phyloP scores from a whole-genome alignment of 805 yeast species.

The Limtongia smithiae region DNA sequence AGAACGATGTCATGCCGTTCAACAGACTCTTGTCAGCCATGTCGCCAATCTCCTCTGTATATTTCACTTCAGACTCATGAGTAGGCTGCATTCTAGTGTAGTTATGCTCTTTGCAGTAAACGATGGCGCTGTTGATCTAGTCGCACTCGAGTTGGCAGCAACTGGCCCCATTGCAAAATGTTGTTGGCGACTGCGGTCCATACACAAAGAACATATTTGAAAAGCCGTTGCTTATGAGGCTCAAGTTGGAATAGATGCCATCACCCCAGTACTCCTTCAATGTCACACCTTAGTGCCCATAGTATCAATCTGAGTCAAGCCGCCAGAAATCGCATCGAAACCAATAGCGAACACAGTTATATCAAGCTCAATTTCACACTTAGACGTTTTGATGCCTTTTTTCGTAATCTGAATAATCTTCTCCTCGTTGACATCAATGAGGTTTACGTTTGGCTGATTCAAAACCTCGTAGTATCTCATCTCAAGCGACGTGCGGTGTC shows the following conservation, averaged over 20 bases:
- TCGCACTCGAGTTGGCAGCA: constrained; percentile 33
- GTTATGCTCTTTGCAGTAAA: constrained; percentile 15
- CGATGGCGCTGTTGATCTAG: constrained; percentile 30
- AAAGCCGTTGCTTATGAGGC: constrained; percentile 31
- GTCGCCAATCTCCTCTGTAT: constrained; percentile 30
- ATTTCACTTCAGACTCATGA: constrained; percentile 30
- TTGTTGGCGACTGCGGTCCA: constrained; percentile 39
- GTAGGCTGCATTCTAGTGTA: constrained; percentile 26
- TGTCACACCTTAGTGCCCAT: constrained; percentile 25
- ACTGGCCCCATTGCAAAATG: constrained; percentile 37
- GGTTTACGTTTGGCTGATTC: constrained; percentile 33
- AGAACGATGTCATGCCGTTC: constrained; percentile 34
- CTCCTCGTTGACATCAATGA: constrained; percentile 31
- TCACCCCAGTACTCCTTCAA: constrained; percentile 32
- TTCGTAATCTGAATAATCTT: constrained; percentile 30
- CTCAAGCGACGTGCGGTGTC: constrained; percentile 34
- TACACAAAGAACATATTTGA: constrained; percentile 37
- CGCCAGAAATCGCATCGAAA: constrained; percentile 34
- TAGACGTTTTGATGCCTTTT: constrained; percentile 26
- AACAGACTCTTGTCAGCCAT: constrained; percentile 25
- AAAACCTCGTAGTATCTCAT: constrained; percentile 32
- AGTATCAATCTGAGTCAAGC: constrained; percentile 30
- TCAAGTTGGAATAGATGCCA: constrained; percentile 33
- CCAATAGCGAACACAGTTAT: constrained; percentile 30
- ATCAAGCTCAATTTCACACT: constrained; percentile 26